Conservation (phyloP, 352 stramenopile species). For the Pythium phragmitis region DNA sequence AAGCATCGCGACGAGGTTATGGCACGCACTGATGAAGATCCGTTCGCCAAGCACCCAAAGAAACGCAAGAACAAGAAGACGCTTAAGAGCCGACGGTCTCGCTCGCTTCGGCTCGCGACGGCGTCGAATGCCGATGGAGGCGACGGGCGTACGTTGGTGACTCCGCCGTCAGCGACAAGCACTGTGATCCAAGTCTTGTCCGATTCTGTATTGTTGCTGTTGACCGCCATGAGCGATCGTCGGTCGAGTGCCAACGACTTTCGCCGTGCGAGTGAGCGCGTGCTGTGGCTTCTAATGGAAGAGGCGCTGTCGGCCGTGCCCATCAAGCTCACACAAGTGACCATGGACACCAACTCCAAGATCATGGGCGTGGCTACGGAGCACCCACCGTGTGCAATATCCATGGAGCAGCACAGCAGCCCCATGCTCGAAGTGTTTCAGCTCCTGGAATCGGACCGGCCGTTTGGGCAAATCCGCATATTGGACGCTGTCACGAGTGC, state of each 20-base stretch:
- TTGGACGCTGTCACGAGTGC: neutral
- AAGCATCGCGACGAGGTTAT: conserved; percentile 47
- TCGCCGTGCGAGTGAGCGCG: conserved; percentile 41
- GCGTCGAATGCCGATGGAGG: neutral
- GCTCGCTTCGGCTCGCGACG: conserved; percentile 11
- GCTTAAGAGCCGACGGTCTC: conserved; percentile 18
- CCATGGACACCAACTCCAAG: conserved; percentile 10
- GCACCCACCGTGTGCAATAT: conserved; percentile 28
- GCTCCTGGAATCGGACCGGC: conserved; percentile 23
- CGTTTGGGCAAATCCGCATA: conserved; percentile 13
- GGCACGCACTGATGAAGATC: conserved; percentile 41
- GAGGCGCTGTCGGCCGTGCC: conserved; percentile 22
- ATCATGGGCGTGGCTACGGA: conserved; percentile 26
- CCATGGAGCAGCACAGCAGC: conserved; percentile 25
- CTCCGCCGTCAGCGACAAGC: neutral
- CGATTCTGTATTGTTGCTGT: conserved; percentile 19
- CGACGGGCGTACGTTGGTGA: conserved; percentile 10
- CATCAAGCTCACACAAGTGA: conserved; percentile 22
- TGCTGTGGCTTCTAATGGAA: conserved; percentile 60
- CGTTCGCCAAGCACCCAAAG: conserved; percentile 47
- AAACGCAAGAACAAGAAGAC: conserved; percentile 29
- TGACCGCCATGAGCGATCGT: conserved; percentile 24
- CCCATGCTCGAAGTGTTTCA: conserved; percentile 32
- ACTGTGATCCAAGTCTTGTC: conserved; percentile 24
- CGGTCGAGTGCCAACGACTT: conserved; percentile 30